A percentile compares a stretch with the other conserved stretches of the same genome.
phyloP scores from a whole-genome alignment of 1,284 basidiomycete genomes.

The Paramarasmius palmivorus region DNA sequence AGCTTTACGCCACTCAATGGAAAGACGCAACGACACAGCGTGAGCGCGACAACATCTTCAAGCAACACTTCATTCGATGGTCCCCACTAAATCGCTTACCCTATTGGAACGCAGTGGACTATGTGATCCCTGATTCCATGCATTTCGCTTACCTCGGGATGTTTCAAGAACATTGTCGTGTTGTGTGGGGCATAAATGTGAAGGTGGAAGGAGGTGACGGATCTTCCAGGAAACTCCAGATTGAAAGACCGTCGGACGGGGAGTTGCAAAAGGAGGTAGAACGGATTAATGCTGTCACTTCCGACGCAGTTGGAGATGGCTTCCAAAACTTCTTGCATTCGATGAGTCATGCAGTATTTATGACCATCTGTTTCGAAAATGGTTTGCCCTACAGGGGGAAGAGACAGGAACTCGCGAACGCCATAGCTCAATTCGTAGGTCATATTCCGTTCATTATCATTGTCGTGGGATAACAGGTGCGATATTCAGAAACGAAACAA shows the following conservation, averaged over 20 bases:
- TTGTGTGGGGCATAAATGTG: conserved; percentile 27
- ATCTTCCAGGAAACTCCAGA: neutral
- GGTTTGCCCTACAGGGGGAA: conserved; percentile 2
- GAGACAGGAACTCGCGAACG: neutral
- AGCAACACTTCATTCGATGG: neutral
- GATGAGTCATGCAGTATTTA: neutral
- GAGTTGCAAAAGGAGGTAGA: neutral
- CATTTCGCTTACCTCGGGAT: conserved; percentile 31
- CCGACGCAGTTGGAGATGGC: neutral
- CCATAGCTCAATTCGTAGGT: conserved; percentile 1
- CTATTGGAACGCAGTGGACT: conserved; percentile 36
- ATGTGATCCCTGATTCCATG: conserved; percentile 34
- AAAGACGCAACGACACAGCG: neutral
- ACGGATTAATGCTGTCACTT: neutral
- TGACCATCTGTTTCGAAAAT: conserved; percentile 2
- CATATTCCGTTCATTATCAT: too few relatives aligned
- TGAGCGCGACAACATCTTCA: neutral
- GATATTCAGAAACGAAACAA: too few relatives aligned
- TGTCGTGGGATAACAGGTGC: too few relatives aligned
- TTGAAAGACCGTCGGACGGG: neutral
- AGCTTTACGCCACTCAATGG: neutral
- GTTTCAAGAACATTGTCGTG: too few relatives aligned
- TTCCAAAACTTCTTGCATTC: neutral
- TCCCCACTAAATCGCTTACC: conserved; percentile 15
- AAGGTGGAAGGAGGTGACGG: conserved; percentile 21